A percentile compares a stretch with the other conserved stretches of the same genome.
Conservation (phyloP, 306 rosid species). For the Biancaea sappan region DNA sequence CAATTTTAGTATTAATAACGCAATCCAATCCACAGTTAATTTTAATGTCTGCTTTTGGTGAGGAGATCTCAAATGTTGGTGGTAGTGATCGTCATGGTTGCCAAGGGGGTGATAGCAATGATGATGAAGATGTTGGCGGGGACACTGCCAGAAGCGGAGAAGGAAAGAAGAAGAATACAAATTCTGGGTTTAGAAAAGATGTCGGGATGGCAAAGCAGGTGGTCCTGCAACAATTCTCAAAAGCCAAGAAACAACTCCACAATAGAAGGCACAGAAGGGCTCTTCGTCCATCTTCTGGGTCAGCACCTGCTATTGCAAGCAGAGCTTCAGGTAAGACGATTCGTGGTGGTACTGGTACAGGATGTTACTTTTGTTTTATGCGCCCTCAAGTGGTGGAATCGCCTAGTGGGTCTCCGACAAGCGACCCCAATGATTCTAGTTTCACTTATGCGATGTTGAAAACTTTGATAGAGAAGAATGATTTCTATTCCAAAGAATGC, state of each 20-base stretch:
- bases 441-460: constrained; percentile 41
- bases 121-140: constrained; percentile 35
- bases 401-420: constrained; percentile 43
- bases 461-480: constrained; percentile 64
- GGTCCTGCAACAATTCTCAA: constrained; percentile 51
- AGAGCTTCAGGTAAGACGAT: constrained; percentile 46
- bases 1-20: no score
- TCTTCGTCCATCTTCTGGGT: constrained; percentile 33
- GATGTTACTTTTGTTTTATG: constrained; percentile 66
- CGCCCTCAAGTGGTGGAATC: constrained; percentile 56
- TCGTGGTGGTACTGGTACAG: constrained; percentile 24
- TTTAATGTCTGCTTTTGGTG: constrained; percentile 60
- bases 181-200: constrained; percentile 35
- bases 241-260: constrained; percentile 47
- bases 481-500: constrained; percentile 75
- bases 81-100: constrained; percentile 29
- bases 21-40: no score
- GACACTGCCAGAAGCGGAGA: neutral
- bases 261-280: constrained; percentile 33
- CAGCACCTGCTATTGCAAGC: constrained; percentile 21
- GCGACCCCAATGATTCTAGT: constrained; percentile 67
- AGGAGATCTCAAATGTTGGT: constrained; percentile 47
- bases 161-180: constrained; percentile 34
- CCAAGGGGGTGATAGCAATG: constrained; percentile 35
- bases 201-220: constrained; percentile 43